phyloP scores from a whole-genome alignment of 345 rosid genomes.

The Sonneratia caseolaris region DNA sequence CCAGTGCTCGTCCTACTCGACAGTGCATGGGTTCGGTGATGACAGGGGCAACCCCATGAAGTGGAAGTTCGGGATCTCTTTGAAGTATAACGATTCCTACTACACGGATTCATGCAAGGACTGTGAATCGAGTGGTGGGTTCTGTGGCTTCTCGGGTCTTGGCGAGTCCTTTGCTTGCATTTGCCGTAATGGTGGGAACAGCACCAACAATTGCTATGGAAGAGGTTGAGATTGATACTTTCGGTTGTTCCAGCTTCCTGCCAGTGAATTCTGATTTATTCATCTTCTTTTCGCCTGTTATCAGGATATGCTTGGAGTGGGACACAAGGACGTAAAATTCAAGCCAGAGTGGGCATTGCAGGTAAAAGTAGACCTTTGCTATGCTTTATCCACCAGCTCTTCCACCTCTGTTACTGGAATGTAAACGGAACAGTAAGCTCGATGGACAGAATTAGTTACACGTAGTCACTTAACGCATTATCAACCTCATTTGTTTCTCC shows the following conservation, averaged over 20 bases:
- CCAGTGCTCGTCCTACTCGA: slow-evolving; percentile 53
- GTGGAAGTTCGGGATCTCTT: slow-evolving; percentile 50
- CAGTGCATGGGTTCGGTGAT: slow-evolving; percentile 46
- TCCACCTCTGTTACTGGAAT: too few relatives aligned
- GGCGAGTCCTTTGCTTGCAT: slow-evolving; percentile 60
- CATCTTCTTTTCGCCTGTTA: slow-evolving; percentile 4
- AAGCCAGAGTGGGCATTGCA: slow-evolving; percentile 21
- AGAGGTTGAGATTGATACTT: slow-evolving; percentile 28
- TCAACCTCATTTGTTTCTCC: too few relatives aligned
- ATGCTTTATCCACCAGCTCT: not conserved
- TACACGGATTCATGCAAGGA: slow-evolving; percentile 29
- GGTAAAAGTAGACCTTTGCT: slow-evolving; percentile 20
- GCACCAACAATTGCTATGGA: slow-evolving; percentile 40
- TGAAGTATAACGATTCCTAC: slow-evolving; percentile 41
- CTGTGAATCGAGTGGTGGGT: slow-evolving; percentile 56
- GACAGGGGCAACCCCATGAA: slow-evolving; percentile 47
- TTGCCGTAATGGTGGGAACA: slow-evolving; percentile 41
- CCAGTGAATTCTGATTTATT: not conserved
- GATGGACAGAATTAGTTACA: too few relatives aligned
- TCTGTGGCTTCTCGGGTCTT: slow-evolving; percentile 49
- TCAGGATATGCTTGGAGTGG: slow-evolving; percentile 45
- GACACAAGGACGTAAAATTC: slow-evolving; percentile 33
- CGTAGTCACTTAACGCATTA: too few relatives aligned
- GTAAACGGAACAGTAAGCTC: too few relatives aligned
- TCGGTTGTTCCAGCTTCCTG: not conserved